Base-by-base conservation (phyloP, 768 basidiomycete genomes). In the Panaeolus cyanescens region DNA sequence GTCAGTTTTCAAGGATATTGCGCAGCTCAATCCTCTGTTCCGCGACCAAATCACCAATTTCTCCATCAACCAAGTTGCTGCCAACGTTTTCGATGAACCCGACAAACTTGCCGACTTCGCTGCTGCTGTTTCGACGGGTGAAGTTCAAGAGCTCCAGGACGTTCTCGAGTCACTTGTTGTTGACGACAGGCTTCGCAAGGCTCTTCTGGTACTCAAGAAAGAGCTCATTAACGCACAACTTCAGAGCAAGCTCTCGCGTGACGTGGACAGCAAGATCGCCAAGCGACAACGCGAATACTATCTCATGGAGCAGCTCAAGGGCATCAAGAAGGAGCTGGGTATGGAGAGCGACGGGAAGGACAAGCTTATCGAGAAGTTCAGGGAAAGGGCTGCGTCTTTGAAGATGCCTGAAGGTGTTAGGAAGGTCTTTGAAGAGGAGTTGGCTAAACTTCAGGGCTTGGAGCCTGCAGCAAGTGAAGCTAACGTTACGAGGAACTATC, bases 31-130 rank as follows among this genome's bases (percentile, higher is more conserved):
- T 74, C 95, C 95, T 1, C 87, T 98, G 65, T 98, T 99, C 89
- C 91, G 96, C 40, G 96, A 98, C 79, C 96, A 98, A 71, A 96
- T 98, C 66, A 95, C 95, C 64, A 95, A 94, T 72, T 97, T 97
- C 74, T 92, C 92, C 15, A 95, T 96, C 75, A 91, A 91, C 71
- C 94, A 96, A 72, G 86, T 93, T 59, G 91, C 95, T 1, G 85
- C 91, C 8, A 97, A 95, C 75, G 92, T 97, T 59, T 98, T 99
- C 67, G 95, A 98, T 70, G 96, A 98, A 70, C 96, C 96, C 0
- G 95, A 97, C 74, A 95, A 95, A 71, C 87, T 98, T 25, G 96
- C 96, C 0, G 97, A 99, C 71, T 96, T 99, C 65, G 95, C 96
- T 0, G 97, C 97, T 0, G 96, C 96, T 0, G 95, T 98, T 0